Percentiles rank a stretch among this genome's conserved stretches.
Evolutionary conservation across 495 filamentous ascomycete species (phyloP).

Genomic region (Talaromyces thailandensis): DNA sequence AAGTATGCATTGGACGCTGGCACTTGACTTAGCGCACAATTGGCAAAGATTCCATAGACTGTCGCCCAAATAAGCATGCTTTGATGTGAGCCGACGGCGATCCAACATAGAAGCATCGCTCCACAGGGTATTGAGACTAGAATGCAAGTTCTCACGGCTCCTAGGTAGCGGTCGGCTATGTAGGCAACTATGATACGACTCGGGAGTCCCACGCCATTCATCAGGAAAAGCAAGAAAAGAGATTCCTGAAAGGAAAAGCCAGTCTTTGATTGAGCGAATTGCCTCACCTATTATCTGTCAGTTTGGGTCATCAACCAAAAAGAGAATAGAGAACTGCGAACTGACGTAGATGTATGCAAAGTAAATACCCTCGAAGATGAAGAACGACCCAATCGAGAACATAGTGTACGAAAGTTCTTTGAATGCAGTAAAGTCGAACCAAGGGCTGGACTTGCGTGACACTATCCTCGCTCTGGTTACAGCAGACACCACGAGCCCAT

Average conservation of each 20-base stretch:
- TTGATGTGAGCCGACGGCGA: not conserved
- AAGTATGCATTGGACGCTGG: not conserved
- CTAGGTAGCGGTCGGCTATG: conserved; percentile 39
- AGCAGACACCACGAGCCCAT: conserved; percentile 40
- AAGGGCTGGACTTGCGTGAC: conserved; percentile 49
- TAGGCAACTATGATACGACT: not conserved
- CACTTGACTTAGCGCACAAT: not conserved
- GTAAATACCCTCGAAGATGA: conserved; percentile 61
- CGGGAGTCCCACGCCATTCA: not conserved
- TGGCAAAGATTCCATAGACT: not conserved
- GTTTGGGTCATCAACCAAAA: not conserved
- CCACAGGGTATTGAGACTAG: not conserved
- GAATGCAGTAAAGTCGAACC: conserved; percentile 63
- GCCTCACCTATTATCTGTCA: not conserved
- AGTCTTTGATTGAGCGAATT: not conserved
- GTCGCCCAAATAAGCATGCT: not conserved
- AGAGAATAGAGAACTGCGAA: not conserved
- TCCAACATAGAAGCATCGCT: not conserved
- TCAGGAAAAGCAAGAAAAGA: not conserved
- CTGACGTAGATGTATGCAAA: conserved; percentile 62
- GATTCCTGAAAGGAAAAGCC: not conserved
- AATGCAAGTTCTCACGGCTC: not conserved
- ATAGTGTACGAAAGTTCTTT: conserved; percentile 55
- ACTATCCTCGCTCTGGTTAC: conserved; percentile 56
- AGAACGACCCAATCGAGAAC: conserved; percentile 56